A percentile compares a stretch with the other conserved stretches of the same genome.
Conservation (phyloP, 257 asterid species). For the Solanum virginianum region DNA sequence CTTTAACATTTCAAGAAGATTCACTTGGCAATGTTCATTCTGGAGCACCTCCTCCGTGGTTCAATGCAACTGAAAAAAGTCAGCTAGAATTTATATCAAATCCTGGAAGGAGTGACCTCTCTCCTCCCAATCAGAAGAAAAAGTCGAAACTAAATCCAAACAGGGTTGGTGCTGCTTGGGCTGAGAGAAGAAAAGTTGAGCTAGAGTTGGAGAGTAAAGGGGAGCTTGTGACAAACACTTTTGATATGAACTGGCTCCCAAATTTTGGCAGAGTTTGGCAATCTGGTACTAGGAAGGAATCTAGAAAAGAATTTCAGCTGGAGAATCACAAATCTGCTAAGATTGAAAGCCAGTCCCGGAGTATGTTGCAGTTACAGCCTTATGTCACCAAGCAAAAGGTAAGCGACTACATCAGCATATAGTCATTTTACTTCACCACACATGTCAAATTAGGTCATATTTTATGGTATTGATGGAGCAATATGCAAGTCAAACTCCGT, state of each 20-base stretch:
- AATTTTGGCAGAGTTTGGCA: constrained; percentile 97
- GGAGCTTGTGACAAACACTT: constrained; percentile 27
- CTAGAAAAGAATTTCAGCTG: constrained; percentile 59
- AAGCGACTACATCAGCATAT: background rate
- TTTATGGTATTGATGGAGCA: background rate
- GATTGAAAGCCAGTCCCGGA: constrained; percentile 31
- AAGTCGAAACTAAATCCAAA: constrained; percentile 73
- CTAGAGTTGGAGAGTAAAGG: constrained; percentile 79
- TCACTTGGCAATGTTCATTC: constrained; percentile 66
- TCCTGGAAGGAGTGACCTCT: constrained; percentile 6
- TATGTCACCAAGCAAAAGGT: constrained; percentile 90
- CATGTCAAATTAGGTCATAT: background rate
- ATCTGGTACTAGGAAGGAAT: constrained; percentile 78
- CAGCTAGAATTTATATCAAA: constrained; percentile 15
- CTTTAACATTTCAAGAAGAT: constrained; percentile 25
- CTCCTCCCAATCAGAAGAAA: constrained; percentile 7
- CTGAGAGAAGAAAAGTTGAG: constrained; percentile 86
- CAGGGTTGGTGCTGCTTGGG: constrained; percentile 99
- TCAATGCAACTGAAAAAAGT: constrained; percentile 28
- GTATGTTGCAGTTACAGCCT: constrained; percentile 49
- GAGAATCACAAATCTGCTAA: constrained; percentile 25
- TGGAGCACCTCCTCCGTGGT: constrained; percentile 96
- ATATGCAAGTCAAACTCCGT: background rate
- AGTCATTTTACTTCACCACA: background rate
- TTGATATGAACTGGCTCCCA: constrained; percentile 82